Evolutionary conservation across 2,329 filamentous ascomycete species (phyloP).

Genomic region (Corinectria fuckeliana): DNA sequence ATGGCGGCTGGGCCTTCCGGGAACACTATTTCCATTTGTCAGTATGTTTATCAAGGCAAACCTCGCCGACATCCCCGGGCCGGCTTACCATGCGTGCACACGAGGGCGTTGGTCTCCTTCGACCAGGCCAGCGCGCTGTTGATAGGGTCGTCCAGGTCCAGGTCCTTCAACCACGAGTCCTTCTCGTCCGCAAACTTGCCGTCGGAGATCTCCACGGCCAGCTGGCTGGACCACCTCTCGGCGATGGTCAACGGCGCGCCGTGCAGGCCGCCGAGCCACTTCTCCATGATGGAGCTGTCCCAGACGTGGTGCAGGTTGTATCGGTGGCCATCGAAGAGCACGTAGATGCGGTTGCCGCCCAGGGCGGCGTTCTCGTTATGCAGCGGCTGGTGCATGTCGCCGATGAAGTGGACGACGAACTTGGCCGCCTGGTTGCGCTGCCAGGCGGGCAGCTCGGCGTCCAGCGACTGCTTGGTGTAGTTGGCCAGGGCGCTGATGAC

Average conservation of each 20-base stretch:
- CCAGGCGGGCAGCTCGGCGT: constrained; percentile 51
- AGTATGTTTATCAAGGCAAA: constrained; percentile 6
- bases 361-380: constrained; percentile 68
- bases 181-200: constrained; percentile 62
- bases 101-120: constrained; percentile 64
- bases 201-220: constrained; percentile 60
- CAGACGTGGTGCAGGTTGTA: constrained; percentile 76
- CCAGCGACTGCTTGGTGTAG: constrained; percentile 63
- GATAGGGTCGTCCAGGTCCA: constrained; percentile 60
- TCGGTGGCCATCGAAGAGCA: constrained; percentile 62
- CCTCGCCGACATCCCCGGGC: background rate
- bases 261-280: constrained; percentile 62
- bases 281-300: constrained; percentile 74
- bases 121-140: constrained; percentile 69
- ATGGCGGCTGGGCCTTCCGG: constrained; percentile 66
- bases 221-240: constrained; percentile 60
- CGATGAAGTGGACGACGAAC: constrained; percentile 72
- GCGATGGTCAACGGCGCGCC: constrained; percentile 59
- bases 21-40: constrained; percentile 55
- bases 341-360: constrained; percentile 73
- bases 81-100: constrained; percentile 65
- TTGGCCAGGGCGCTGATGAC: constrained; percentile 66
- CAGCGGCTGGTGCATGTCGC: constrained; percentile 73
- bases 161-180: constrained; percentile 61
- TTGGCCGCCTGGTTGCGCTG: constrained; percentile 66